A percentile compares a stretch with the other conserved stretches of the same genome.
These are phyloP conservation scores for Talaromyces albobiverticillius DNA, from an alignment of 2,329 filamentous ascomycete species.

Conservation along the genomic window DNA sequence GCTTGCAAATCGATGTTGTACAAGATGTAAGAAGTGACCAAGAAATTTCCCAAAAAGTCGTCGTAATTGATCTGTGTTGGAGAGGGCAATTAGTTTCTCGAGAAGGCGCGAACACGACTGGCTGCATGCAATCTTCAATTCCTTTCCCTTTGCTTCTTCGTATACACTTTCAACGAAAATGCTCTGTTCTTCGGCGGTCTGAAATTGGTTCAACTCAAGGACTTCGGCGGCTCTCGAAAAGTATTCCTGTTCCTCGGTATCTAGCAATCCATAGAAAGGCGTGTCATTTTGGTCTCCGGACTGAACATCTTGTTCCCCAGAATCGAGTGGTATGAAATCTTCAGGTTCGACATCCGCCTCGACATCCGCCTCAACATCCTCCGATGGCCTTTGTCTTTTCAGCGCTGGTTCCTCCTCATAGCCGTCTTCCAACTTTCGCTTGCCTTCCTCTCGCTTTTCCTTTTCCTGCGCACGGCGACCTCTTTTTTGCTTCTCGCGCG, in stretches of 20 bases:
- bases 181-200: constrained; percentile 66
- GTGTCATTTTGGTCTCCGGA: constrained; percentile 50
- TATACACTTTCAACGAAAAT: constrained; percentile 79
- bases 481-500: constrained; percentile 47
- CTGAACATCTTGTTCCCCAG: constrained; percentile 17
- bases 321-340: constrained; percentile 39
- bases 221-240: constrained; percentile 87
- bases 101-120: constrained; percentile 92
- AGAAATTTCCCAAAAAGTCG: constrained; percentile 79
- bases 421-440: constrained; percentile 35
- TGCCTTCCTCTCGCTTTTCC: constrained; percentile 34
- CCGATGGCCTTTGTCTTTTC: constrained; percentile 39
- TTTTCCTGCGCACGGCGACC: constrained; percentile 44
- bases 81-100: constrained; percentile 84
- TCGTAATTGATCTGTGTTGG: constrained; percentile 77
- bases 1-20: constrained; percentile 94
- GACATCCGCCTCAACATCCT: constrained; percentile 15
- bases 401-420: constrained; percentile 27
- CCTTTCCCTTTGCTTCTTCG: constrained; percentile 82
- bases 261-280: constrained; percentile 89
- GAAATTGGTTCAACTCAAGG: constrained; percentile 86
- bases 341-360: constrained; percentile 11
- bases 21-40: constrained; percentile 81
- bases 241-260: constrained; percentile 91
- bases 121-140: constrained; percentile 92